phyloP scores from a whole-genome alignment of 2,329 filamentous ascomycete species.

The Claviceps sp. region DNA sequence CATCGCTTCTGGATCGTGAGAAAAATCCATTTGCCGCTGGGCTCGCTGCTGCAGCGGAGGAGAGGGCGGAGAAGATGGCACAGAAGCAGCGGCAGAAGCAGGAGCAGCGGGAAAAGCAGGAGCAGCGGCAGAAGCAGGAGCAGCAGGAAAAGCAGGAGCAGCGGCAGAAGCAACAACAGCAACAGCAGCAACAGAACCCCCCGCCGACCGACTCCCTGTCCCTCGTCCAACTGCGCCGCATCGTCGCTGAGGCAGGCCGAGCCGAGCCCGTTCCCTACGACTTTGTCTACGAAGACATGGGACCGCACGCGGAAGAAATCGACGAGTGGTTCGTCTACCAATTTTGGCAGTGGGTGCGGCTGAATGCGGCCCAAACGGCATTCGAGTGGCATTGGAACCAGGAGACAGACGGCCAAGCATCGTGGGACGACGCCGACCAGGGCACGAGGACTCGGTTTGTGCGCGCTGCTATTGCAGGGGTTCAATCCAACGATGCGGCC shows the following conservation, averaged over 20 bases:
- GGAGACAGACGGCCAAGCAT: conserved; percentile 23
- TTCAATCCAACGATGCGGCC: conserved; percentile 32
- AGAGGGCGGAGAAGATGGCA: conserved; percentile 7
- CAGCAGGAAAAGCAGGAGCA: background rate
- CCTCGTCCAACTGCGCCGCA: conserved; percentile 56
- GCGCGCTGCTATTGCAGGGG: conserved; percentile 31
- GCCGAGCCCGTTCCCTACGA: conserved; percentile 65
- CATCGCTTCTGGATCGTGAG: conserved; percentile 9
- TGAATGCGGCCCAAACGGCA: conserved; percentile 59
- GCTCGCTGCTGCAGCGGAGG: conserved; percentile 9
- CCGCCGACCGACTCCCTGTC: conserved; percentile 56
- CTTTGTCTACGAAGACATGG: conserved; percentile 65
- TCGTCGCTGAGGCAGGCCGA: conserved; percentile 62
- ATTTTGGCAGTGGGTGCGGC: conserved; percentile 68
- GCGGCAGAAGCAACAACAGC: conserved; percentile 10
- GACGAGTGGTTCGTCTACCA: conserved; percentile 97
- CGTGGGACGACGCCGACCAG: conserved; percentile 55
- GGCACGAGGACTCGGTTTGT: conserved; percentile 46
- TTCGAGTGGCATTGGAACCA: conserved; percentile 67
- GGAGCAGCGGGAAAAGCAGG: conserved; percentile 9
- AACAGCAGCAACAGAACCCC: conserved; percentile 11
- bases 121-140: conserved; percentile 9
- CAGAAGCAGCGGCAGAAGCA: conserved; percentile 9
- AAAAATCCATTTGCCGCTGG: conserved; percentile 15
- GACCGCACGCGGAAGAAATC: conserved; percentile 70